Base-by-base conservation (phyloP, 2,329 filamentous ascomycete species). In the Delphinella strobiligena region DNA sequence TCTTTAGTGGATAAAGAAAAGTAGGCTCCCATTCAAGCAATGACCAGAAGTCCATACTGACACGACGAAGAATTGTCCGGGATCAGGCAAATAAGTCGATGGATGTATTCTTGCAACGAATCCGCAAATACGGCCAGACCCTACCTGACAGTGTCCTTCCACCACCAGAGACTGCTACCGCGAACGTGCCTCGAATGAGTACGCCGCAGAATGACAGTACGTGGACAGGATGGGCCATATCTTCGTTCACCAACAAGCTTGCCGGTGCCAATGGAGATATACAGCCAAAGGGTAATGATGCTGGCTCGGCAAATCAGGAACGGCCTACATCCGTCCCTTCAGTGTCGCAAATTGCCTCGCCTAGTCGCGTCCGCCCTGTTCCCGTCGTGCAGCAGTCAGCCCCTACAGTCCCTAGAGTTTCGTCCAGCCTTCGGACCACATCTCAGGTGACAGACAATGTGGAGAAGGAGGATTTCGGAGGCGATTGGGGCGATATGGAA, bases 151-250 rank as follows among this genome's bases (percentile, higher is more conserved):
- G 76, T 0, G 78, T 71, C 0, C 62, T 93, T 2, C 82, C 86
- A 29, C 74, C 84, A 1, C 70, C 79, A 14, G 45, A 49, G n/a
- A 66, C 66, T 17, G 62, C 72, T 3, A 59, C 69, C 10, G 61
- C 68, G 17, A 64, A 66, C 4, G 71, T 74, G 1, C 80, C 84
- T 1, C 75, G 85, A 24, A 91, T 93, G 70, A 79, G 80, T 46
- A 91, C 83, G 1, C 80, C 86, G 1, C 82, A 86, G 44, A 74
- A 71, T 30, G 72, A 80, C 31, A 44, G 44, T 1, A 45, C 53
- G 11, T 96, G 91, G 91, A 78, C 91, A 1, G 91, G 91, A 10
- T 98, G 91, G 91, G 91, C 91, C 1, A 95, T 98, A 40, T 96
- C 91, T 0, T 95, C 87, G 1, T 98, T 98, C 56, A 96, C 91